These are phyloP conservation scores for Clavispora carvajalis DNA, from an alignment of 805 yeast genomes.

Conservation along the genomic window DNA sequence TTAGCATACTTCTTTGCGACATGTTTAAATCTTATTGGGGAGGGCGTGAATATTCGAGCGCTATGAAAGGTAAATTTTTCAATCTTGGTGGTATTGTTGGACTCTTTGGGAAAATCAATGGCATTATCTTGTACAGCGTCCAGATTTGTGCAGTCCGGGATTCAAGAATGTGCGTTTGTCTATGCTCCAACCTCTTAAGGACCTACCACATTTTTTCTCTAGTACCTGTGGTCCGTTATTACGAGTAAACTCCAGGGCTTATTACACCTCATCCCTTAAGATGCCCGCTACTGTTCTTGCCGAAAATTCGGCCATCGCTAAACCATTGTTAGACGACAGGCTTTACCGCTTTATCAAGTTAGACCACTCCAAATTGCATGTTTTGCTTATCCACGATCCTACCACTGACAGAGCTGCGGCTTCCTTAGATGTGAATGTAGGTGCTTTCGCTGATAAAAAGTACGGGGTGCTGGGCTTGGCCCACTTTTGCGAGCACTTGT, in stretches of 20 bases:
- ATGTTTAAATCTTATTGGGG: too few species aligned
- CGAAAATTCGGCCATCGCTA: constrained; percentile 28
- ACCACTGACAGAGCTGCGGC: constrained; percentile 74
- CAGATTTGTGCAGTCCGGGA: too few species aligned
- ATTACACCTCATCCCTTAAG: background rate
- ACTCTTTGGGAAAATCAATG: too few species aligned
- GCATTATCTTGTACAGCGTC: too few species aligned
- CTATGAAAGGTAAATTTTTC: too few species aligned
- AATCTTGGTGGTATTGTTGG: too few species aligned
- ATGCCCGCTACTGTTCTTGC: constrained; percentile 16
- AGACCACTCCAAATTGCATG: constrained; percentile 49
- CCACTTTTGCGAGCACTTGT: constrained; percentile 61
- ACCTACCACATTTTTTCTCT: background rate
- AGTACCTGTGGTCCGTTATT: background rate
- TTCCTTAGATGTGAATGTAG: constrained; percentile 72
- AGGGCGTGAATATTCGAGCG: too few species aligned
- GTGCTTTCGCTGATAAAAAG: constrained; percentile 66
- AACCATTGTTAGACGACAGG: constrained; percentile 67
- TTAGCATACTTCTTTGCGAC: too few species aligned
- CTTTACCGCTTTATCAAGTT: constrained; percentile 61
- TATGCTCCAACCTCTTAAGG: background rate
- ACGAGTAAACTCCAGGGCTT: background rate
- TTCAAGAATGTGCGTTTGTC: too few species aligned
- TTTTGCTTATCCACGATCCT: constrained; percentile 62
- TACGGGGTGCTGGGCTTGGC: constrained; percentile 65